Evolutionary conservation across 352 stramenopile genomes (phyloP).

Genomic region (Phytophthora pistaciae): DNA sequence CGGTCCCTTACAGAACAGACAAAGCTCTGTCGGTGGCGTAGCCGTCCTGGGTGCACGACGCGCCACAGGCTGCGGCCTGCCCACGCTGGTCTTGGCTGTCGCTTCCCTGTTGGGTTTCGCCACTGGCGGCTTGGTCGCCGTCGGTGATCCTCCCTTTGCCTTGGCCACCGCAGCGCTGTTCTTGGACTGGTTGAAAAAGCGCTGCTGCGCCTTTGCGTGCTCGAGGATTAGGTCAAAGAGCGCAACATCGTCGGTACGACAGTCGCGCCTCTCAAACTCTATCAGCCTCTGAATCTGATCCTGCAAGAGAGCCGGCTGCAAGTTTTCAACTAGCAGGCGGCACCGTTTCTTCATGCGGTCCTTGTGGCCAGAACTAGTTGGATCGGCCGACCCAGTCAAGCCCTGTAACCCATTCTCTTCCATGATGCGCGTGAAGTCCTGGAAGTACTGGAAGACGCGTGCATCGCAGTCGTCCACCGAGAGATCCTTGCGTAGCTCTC

Average conservation of each 20-base stretch:
- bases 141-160: neutral
- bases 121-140: neutral
- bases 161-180: neutral
- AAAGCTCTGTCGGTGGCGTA: constrained; percentile 2
- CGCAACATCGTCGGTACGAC: constrained; percentile 4
- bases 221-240: constrained; percentile 20
- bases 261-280: constrained; percentile 21
- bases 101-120: neutral
- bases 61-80: neutral
- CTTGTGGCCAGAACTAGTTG: constrained; percentile 4
- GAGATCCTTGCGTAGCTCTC: constrained; percentile 23
- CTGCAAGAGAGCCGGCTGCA: constrained; percentile 4
- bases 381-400: constrained; percentile 10
- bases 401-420: constrained; percentile 19
- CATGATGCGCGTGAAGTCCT: constrained; percentile 26
- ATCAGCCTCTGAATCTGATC: constrained; percentile 13
- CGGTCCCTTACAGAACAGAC: constrained; percentile 13
- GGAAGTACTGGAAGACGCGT: constrained; percentile 21
- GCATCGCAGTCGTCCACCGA: constrained; percentile 18
- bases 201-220: constrained; percentile 15
- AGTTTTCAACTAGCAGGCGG: constrained; percentile 7
- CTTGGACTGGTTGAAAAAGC: constrained; percentile 7
- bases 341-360: constrained; percentile 9
- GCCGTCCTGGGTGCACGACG: neutral
- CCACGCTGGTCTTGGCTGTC: neutral